A percentile compares a stretch with the other conserved stretches of the same genome.
phyloP scores from a whole-genome alignment of 257 asterid species.

The Solanum virginianum region DNA sequence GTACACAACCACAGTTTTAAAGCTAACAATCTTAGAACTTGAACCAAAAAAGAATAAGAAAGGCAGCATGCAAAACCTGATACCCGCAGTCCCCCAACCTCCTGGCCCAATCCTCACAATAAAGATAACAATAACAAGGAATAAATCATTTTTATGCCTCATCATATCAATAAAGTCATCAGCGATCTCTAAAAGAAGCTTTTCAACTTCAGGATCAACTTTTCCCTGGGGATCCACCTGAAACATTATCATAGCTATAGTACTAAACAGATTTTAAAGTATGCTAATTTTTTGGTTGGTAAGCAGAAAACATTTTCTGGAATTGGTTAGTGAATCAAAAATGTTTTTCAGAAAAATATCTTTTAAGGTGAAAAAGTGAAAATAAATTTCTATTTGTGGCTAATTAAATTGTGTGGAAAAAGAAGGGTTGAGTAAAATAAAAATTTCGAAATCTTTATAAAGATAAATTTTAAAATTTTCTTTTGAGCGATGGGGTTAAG shows the following conservation, averaged over 20 bases:
- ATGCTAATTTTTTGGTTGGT: neutral
- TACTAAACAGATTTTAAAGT: neutral
- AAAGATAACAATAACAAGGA: neutral
- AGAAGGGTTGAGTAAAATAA: too few relatives aligned
- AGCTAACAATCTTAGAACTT: neutral
- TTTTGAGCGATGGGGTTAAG: too few relatives aligned
- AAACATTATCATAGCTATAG: conserved; percentile 4
- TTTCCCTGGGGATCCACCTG: conserved; percentile 57
- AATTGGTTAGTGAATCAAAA: too few relatives aligned
- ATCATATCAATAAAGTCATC: conserved; percentile 81
- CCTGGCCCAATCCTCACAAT: neutral
- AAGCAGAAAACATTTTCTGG: too few relatives aligned
- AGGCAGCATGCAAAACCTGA: neutral
- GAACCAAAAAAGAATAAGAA: neutral
- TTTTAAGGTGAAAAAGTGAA: too few relatives aligned
- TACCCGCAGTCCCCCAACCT: neutral
- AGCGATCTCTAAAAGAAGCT: conserved; percentile 59
- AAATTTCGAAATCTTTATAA: too few relatives aligned
- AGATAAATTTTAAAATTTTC: too few relatives aligned
- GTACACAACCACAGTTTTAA: neutral
- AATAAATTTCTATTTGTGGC: too few relatives aligned
- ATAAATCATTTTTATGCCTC: conserved; percentile 14
- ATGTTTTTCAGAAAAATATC: too few relatives aligned
- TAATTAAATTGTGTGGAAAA: too few relatives aligned
- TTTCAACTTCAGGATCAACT: conserved; percentile 83